Conservation (phyloP, 208 protist species). For the Leishmania tropica region DNA sequence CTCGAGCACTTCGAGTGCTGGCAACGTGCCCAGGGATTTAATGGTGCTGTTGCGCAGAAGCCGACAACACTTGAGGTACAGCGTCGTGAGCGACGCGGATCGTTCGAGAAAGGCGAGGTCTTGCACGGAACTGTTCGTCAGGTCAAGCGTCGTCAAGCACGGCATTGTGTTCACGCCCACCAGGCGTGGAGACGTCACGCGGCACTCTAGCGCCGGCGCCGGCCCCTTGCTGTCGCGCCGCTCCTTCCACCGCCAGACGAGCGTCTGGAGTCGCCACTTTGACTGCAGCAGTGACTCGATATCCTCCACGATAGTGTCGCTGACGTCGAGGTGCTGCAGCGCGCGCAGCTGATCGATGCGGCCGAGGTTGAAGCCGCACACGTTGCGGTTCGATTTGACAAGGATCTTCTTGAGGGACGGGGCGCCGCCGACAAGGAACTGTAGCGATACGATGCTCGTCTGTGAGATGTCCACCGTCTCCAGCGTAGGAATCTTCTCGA, state of each 20-base stretch:
- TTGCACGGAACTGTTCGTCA: slow-evolving; percentile 48
- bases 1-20: slow-evolving; percentile 49
- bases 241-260: slow-evolving; percentile 76
- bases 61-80: slow-evolving; percentile 47
- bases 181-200: slow-evolving; percentile 55
- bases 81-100: slow-evolving; percentile 30
- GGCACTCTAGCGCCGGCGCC: slow-evolving; percentile 50
- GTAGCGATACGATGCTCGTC: slow-evolving; percentile 66
- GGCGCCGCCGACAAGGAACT: slow-evolving; percentile 60
- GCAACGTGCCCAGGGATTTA: slow-evolving; percentile 18
- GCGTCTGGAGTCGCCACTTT: slow-evolving; percentile 41
- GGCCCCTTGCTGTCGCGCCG: slow-evolving; percentile 46
- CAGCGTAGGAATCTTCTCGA: slow-evolving; percentile 53
- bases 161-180: slow-evolving; percentile 37
- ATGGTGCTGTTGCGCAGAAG: slow-evolving; percentile 38
- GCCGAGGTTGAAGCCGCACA: slow-evolving; percentile 57
- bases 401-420: slow-evolving; percentile 39
- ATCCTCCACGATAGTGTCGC: slow-evolving; percentile 78
- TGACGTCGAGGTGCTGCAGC: slow-evolving; percentile 63
- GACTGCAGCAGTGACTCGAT: slow-evolving; percentile 39
- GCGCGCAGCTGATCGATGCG: slow-evolving; percentile 43
- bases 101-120: slow-evolving; percentile 49
- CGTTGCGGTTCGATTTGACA: slow-evolving; percentile 59
- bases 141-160: slow-evolving; percentile 40
- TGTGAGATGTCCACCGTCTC: slow-evolving; percentile 70